Evolutionary conservation across 768 basidiomycete species (phyloP), one percentile per base, ranked within the genome.

Genomic region (Clavulina sp.): DNA sequence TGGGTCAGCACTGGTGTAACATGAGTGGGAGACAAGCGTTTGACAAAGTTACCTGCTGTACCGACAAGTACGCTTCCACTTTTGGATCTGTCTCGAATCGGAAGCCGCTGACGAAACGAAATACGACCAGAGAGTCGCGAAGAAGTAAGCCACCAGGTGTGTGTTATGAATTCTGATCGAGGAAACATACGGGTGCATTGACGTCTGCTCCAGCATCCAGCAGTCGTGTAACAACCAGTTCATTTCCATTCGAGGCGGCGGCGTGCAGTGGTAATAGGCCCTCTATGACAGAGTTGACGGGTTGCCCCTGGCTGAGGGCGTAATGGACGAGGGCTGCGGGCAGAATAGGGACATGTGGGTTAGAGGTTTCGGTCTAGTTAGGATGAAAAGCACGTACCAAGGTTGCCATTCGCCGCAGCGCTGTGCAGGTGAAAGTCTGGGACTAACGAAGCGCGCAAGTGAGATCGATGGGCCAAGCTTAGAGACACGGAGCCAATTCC

Each of bases 141-240:
- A 55, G 36, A 7, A 23, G 2, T 0, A 80, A 73, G 18, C 76
- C 60, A 16, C 54, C 28, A 41, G 28, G 16, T 28, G 43, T 31
- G 2, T 33, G 32, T 19, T 43, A 30, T 36, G 30, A 34, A 29
- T 49, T 5, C 3, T 36, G 44, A 26, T 30, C 26, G 9, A 46
- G 41, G n/a, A 49, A 13, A 47, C 75, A 54, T 50, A 85, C 84
- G 50, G 88, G 82, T 3, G 91, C 91, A 66, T 97, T 97, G 29
- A 96, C 93, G 62, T 99, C 95, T n/a, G 95, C 95, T 21, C 95
- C 93, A 53, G 79, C 70, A 55, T 95, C 87, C 60, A 99, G 83
- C 43, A 99, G 69, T 57, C 92, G 72, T 60, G 78, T 76, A 36
- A 97, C 89, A 41, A 96, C 84, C 52, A 80, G 74, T 52, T 84